Evolutionary conservation across 176 grass and related monocot genomes (phyloP).

Genomic region (Eremochloa ophiuroides): DNA sequence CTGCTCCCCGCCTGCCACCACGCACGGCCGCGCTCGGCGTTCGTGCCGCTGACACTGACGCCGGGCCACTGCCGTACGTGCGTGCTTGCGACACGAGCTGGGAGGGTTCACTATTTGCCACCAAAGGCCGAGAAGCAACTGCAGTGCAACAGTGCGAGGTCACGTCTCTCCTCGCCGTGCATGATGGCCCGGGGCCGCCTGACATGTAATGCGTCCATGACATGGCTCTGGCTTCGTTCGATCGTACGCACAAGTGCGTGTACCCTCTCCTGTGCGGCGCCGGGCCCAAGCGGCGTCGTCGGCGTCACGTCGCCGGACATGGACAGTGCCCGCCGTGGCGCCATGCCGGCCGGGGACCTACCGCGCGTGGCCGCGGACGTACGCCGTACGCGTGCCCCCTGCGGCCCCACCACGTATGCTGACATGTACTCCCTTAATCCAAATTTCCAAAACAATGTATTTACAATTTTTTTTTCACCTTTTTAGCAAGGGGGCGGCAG

Average conservation of each 20-base stretch:
- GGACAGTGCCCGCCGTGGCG: not conserved
- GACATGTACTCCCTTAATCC: no score
- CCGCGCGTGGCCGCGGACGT: not conserved
- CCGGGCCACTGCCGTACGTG: not conserved
- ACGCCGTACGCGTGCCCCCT: not conserved
- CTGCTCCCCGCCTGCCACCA: no score
- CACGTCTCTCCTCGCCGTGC: slow-evolving; percentile 1
- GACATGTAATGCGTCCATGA: not conserved
- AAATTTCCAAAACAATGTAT: no score
- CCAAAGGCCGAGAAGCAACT: not conserved
- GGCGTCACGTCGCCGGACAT: not conserved
- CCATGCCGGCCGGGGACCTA: not conserved
- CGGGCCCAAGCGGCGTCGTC: not conserved
- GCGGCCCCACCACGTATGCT: not conserved
- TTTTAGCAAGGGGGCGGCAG: no score
- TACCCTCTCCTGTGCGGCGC: not conserved
- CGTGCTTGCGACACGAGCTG: not conserved
- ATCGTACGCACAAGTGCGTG: not conserved
- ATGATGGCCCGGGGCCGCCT: not conserved
- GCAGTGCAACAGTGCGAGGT: slow-evolving; percentile 1
- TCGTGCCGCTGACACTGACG: not conserved
- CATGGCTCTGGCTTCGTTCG: not conserved
- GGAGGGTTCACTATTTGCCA: not conserved
- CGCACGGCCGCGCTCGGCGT: slow-evolving; percentile 3
- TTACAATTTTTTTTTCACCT: no score